Conservation (phyloP, 2,329 filamentous ascomycete species). For the Torrubiella hemipterigena region DNA sequence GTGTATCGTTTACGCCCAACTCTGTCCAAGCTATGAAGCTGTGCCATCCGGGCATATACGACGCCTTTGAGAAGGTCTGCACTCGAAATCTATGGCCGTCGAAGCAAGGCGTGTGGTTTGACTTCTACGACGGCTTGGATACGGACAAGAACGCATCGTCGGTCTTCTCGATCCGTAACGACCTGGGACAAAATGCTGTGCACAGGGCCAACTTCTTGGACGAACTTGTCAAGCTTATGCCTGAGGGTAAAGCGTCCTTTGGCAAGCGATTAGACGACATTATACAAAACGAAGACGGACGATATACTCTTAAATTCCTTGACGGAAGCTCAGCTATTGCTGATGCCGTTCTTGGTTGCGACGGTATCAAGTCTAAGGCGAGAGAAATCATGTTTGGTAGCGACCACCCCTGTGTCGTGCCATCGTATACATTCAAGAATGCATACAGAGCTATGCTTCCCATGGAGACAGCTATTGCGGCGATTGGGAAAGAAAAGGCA, state of each 20-base stretch:
- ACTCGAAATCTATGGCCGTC: slow-evolving; percentile 19
- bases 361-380: slow-evolving; percentile 50
- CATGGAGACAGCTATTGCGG: slow-evolving; percentile 39
- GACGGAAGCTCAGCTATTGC: slow-evolving; percentile 25
- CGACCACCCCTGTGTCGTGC: slow-evolving; percentile 22
- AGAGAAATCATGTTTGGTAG: slow-evolving; percentile 35
- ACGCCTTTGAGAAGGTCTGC: slow-evolving; percentile 23
- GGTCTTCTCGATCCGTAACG: slow-evolving; percentile 4
- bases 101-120: slow-evolving; percentile 8
- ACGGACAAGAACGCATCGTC: slow-evolving; percentile 1
- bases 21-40: slow-evolving; percentile 31
- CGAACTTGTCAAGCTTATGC: slow-evolving; percentile 24
- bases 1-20: slow-evolving; percentile 39
- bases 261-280: slow-evolving; percentile 22
- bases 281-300: slow-evolving; percentile 10
- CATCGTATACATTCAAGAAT: slow-evolving; percentile 40
- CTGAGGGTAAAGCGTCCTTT: slow-evolving; percentile 16
- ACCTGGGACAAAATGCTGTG: slow-evolving; percentile 16
- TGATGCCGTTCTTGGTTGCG: slow-evolving; percentile 42
- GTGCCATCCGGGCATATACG: slow-evolving; percentile 23
- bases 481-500: slow-evolving; percentile 27
- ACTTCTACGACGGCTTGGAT: slow-evolving; percentile 7
- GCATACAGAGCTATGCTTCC: slow-evolving; percentile 35
- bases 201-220: slow-evolving; percentile 26
- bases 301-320: slow-evolving; percentile 18